Conservation (phyloP, 108 stramenopile genomes). For the Mayamaea pseudoterrestris region DNA sequence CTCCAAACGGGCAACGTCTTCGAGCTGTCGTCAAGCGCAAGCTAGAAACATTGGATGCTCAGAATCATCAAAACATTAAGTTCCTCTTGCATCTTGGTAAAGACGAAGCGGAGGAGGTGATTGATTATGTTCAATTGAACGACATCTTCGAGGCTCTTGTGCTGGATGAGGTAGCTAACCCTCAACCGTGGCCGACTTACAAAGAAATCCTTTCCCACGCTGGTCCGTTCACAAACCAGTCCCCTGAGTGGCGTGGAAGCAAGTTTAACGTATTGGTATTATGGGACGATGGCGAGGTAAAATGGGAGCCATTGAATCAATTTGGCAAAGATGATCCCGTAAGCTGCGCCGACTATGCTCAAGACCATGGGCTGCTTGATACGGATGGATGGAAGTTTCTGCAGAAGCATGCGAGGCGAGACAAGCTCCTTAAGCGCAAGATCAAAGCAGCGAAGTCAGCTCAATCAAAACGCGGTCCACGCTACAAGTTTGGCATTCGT, state of each 20-base stretch:
- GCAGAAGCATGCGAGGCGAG: neutral
- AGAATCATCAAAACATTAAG: neutral
- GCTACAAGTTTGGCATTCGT: neutral
- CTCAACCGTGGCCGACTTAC: slow-evolving; percentile 1
- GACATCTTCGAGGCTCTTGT: neutral
- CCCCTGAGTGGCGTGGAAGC: slow-evolving; percentile 11
- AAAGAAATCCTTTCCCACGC: slow-evolving; percentile 1
- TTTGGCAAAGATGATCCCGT: slow-evolving; percentile 15
- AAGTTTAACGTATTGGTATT: slow-evolving; percentile 16
- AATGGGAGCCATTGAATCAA: slow-evolving; percentile 12
- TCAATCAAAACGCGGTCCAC: neutral
- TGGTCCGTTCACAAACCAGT: slow-evolving; percentile 6
- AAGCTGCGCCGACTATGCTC: slow-evolving; percentile 19
- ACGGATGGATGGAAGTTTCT: slow-evolving; percentile 15
- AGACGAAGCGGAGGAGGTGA: neutral
- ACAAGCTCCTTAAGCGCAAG: neutral
- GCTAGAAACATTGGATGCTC: neutral
- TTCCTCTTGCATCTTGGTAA: neutral
- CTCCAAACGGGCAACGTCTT: neutral
- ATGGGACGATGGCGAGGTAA: slow-evolving; percentile 18
- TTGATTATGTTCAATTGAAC: neutral
- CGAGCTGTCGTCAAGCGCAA: neutral
- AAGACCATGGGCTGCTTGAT: slow-evolving; percentile 17
- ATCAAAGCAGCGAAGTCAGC: neutral
- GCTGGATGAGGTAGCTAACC: neutral